Evolutionary conservation across 495 filamentous ascomycete species (phyloP), one percentile per base, ranked within the genome.

Genomic region (Tetracladium setigerum): DNA sequence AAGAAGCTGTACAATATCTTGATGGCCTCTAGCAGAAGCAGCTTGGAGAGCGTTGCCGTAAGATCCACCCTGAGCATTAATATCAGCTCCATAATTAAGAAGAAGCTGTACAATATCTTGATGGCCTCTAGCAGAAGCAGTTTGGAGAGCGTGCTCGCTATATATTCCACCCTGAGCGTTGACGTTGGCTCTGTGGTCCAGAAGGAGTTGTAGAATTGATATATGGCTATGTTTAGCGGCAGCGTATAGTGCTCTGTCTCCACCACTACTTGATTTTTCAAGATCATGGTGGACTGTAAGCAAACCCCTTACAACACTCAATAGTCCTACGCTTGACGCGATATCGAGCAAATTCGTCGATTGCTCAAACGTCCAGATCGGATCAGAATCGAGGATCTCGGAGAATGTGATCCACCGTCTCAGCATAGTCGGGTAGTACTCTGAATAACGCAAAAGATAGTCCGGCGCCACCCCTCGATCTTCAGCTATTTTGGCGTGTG

Each of bases 181-280:
- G 14, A 52, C 19, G 15, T 52, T 18, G 22, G 33, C 46, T 1
- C 44, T 14, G 11, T 31, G 19, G 57, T 55, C 40, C 5, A 62
- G 48, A 13, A 62, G 46, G 12, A 58, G 35, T 13, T 22, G 30
- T 14, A 53, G 40, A 9, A 44, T 30, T 13, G 35, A 14, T 33
- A 22, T 17, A 27, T 46, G 27, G 27, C 49, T 42, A 9, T 18
- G 34, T 15, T 30, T 18, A 34, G 43, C 49, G 18, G 49, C 49
- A 46, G 14, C 36, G 24, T 52, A 42, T 15, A 52, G 32, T n/a
- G 68, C 61, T 0, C 9, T 41, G 18, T 46, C 41, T 5, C 49
- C 49, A 18, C 5, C 22, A n/a, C 17, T 19, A 36, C 46, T 42
- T 34, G 34, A n/a, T 41, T 38, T 16, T 18, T 46, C 27, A 15